Evolutionary conservation across 768 basidiomycete genomes (phyloP), one percentile per base, ranked within the genome.

Genomic region (Suillus lakei): DNA sequence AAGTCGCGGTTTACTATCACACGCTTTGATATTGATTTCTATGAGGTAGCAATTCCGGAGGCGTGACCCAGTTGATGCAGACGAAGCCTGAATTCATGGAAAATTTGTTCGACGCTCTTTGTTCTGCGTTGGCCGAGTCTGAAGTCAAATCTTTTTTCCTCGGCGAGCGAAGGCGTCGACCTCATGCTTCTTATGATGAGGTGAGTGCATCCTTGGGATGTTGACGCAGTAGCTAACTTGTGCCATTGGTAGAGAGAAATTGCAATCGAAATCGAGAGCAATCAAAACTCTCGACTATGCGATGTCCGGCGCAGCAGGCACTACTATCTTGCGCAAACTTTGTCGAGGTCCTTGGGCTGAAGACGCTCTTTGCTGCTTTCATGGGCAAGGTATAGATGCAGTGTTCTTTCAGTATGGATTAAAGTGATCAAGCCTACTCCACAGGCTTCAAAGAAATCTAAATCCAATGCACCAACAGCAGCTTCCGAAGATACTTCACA

Each of bases 161-260:
- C n/a, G 86, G 86, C 89, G 12, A 90, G 90, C 23, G 98, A 99
- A 76, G 98, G 98, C 2, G 88, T 95, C 16, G 98, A 99, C 71
- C 84, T 99, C 39, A 98, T 99, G 96, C 86, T 98, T n/a, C 82
- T 99, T 68, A 92, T 98, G 86, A 96, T 98, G 91, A 97, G 92
- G 95, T 96, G 70, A 53, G 88, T 79, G 34, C 44, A n/a, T 62
- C 41, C 54, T 26, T 30, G 7, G 32, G 36, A 30, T 6, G 18
- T 70, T 44, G 36, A 18, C 38, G 18, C 34, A 36, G 16, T 34
- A n/a, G 36, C 54, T 70, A n/a, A 66, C 65, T 60, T 32, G 68
- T 41, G 1, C 3, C 38, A 23, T 36, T 56, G 28, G 38, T 71
- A 96, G 95, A 77, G 92, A 94, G 67, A 97, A 95, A 74, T 83